Percentiles rank a stretch among this genome's conserved stretches.
These are phyloP conservation scores for Rhynchospora tenuis DNA, from an alignment of 176 grass and related monocot genomes.

Conservation along the genomic window DNA sequence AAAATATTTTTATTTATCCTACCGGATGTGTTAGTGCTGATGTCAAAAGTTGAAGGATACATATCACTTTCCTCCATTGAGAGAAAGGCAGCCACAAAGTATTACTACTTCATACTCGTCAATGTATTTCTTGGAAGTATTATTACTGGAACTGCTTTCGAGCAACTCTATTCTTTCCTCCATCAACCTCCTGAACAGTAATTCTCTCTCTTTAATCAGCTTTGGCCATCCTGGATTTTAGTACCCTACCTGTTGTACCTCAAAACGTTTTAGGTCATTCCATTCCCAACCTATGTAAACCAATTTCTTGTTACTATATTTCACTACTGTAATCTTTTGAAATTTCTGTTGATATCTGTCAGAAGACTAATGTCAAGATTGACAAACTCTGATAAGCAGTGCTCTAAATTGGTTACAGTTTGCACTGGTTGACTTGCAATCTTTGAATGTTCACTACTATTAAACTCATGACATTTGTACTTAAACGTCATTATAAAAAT, in stretches of 20 bases:
- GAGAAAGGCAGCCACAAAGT: slow-evolving; percentile 86
- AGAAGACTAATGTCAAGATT: background rate
- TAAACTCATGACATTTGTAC: background rate
- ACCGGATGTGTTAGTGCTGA: slow-evolving; percentile 77
- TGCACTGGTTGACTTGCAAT: background rate
- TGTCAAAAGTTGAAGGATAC: slow-evolving; percentile 97
- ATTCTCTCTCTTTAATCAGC: slow-evolving; percentile 15
- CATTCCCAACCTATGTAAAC: background rate
- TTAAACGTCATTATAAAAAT: background rate
- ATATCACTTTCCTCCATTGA: slow-evolving; percentile 84
- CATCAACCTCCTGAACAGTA: slow-evolving; percentile 80
- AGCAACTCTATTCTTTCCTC: slow-evolving; percentile 77
- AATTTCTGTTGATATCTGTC: background rate
- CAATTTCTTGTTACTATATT: background rate
- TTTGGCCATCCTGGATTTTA: background rate
- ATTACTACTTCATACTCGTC: slow-evolving; percentile 97
- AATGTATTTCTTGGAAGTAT: slow-evolving; percentile 97
- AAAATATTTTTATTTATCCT: slow-evolving; percentile 89
- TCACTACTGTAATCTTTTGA: background rate
- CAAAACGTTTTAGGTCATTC: background rate
- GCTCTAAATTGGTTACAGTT: background rate
- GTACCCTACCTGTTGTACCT: background rate
- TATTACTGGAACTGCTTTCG: slow-evolving; percentile 87
- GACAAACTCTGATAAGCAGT: background rate
- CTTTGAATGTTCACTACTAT: background rate